Evolutionary conservation across 768 basidiomycete genomes (phyloP).

Genomic region (Boletus insuetus): DNA sequence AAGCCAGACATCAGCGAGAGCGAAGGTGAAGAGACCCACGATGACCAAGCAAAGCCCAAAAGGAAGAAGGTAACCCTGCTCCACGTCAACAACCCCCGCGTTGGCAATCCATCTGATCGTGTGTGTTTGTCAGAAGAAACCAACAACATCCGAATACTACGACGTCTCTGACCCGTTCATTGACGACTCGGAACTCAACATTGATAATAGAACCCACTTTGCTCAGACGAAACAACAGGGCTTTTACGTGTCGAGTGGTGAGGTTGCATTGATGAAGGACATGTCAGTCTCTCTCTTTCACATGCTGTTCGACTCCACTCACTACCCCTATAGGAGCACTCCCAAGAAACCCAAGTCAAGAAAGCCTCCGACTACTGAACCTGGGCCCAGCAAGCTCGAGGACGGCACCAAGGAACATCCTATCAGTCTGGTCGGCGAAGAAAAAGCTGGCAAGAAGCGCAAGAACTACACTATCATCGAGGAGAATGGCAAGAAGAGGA

Average conservation of each 20-base stretch:
- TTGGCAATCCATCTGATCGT: constrained; percentile 8
- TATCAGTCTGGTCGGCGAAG: constrained; percentile 42
- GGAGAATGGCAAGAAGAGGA: constrained; percentile 68
- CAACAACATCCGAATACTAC: constrained; percentile 71
- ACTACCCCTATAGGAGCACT: constrained; percentile 38
- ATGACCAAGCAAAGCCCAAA: constrained; percentile 32
- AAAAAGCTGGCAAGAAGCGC: constrained; percentile 47
- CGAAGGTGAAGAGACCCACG: constrained; percentile 46
- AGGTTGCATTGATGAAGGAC: constrained; percentile 84
- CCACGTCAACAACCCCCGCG: constrained; percentile 6
- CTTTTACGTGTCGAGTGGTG: constrained; percentile 88
- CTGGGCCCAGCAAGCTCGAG: constrained; percentile 25
- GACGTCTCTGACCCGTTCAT: constrained; percentile 93
- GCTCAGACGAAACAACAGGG: constrained; percentile 90
- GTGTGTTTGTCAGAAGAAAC: constrained; percentile 41
- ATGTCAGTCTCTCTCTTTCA: constrained; percentile 36
- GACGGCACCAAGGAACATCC: constrained; percentile 53
- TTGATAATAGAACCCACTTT: constrained; percentile 89
- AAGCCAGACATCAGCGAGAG: constrained; percentile 56
- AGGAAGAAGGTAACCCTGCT: constrained; percentile 37
- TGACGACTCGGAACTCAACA: constrained; percentile 90
- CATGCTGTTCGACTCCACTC: constrained; percentile 6
- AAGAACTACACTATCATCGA: constrained; percentile 51
- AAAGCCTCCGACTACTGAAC: constrained; percentile 36
- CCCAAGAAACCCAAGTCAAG: constrained; percentile 74